Conservation (phyloP, 345 rosid species). For the Eucalyptus cladocalyx region DNA sequence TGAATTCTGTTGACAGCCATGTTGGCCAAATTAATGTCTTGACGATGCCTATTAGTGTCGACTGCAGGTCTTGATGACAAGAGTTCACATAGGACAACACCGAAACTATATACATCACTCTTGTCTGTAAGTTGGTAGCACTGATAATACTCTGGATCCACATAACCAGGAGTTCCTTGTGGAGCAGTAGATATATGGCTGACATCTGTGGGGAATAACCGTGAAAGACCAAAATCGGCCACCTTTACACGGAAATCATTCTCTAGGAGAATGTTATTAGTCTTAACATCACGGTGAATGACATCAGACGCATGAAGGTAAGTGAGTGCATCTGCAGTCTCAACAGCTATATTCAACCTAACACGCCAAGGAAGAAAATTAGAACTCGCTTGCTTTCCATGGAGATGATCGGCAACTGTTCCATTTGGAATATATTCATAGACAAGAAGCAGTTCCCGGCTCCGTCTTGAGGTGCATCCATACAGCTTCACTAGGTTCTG, state of each 20-base stretch:
- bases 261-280: conserved; percentile 6
- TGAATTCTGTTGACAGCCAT: conserved; percentile 12
- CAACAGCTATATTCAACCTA: conserved; percentile 7
- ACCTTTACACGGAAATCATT: conserved; percentile 8
- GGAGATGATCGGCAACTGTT: conserved; percentile 7
- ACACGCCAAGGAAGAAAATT: conserved; percentile 1
- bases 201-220: conserved; percentile 13
- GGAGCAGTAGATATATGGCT: conserved; percentile 17
- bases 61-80: conserved; percentile 11
- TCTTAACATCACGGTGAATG: conserved; percentile 16
- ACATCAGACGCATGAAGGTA: conserved; percentile 13
- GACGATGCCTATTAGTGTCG: conserved; percentile 11
- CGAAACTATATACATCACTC: conserved; percentile 23
- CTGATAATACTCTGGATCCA: conserved; percentile 19
- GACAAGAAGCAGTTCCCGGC: conserved; percentile 13
- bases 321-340: conserved; percentile 15
- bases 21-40: conserved; percentile 12
- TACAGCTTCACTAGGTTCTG: conserved; percentile 12
- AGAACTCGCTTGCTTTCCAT: not conserved
- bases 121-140: conserved; percentile 9
- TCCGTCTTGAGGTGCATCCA: conserved; percentile 17
- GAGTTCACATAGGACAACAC: conserved; percentile 16
- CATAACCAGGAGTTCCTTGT: conserved; percentile 18
- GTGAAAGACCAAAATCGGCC: conserved; percentile 15
- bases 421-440: conserved; percentile 12